Base-by-base conservation (phyloP, 2,329 filamentous ascomycete species). In the Neurospora crassa region DNA sequence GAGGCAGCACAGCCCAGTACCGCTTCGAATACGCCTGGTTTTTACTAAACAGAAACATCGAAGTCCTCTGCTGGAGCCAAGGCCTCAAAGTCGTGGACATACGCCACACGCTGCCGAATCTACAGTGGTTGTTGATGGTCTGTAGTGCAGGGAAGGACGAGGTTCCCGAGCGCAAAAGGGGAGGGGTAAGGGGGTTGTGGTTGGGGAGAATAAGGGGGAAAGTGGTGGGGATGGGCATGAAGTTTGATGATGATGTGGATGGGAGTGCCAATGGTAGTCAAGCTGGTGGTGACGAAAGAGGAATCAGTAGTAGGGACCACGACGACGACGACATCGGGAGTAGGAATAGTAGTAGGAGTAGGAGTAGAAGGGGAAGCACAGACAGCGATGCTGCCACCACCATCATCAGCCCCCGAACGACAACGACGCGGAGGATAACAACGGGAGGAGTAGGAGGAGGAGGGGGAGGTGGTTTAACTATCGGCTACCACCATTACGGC, bases 1-100 rank as follows among this genome's bases (percentile, higher is more conserved):
- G 53, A 0, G 53, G 53, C 1, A 63, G 47, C 12, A 11, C 53
- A 18, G 89, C 93, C 0, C 89, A 94, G 67, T 98, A 95, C 82
- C 90, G 95, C 2, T 98, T 98, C 80, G 95, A 98, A 77, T 99
- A 98, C 79, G 96, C 86, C 12, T 96, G 97, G 78, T 99, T 98
- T 77, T 83, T 98, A n/a, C 86, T 99, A 16, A 98, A 98, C 83
- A 97, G 98, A 81, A 85, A 98, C 78, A 94, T 99, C 71, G 94
- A 98, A 76, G 81, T 85, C 0, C 82, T 91, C 3, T 90, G 88
- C 72, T 82, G 84, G 3, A 84, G 85, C 1, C 90, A 94, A 74
- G 91, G 91, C 0, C 83, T 97, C 14, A 90, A 91, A 67, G 90
- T 97, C 1, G 87, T 97, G 74, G 96, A 99, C 77, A 93, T 97